phyloP scores from a whole-genome alignment of 495 filamentous ascomycete species.

The Oidiodendron maius region DNA sequence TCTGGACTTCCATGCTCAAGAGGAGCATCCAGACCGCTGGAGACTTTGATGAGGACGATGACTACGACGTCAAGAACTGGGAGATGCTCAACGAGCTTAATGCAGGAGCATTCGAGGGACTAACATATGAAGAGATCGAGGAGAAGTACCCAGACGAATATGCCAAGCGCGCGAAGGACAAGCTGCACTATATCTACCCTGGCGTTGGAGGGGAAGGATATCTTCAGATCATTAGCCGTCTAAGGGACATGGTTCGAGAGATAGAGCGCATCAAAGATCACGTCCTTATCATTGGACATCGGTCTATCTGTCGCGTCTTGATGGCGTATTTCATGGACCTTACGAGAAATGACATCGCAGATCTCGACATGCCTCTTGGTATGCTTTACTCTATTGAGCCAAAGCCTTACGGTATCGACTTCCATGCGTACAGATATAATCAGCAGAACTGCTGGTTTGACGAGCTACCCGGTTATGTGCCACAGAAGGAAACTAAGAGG shows the following conservation, averaged over 20 bases:
- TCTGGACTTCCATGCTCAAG: slow-evolving; percentile 96
- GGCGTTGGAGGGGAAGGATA: slow-evolving; percentile 95
- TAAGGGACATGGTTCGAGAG: slow-evolving; percentile 93
- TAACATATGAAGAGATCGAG: slow-evolving; percentile 89
- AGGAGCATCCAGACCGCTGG: slow-evolving; percentile 78
- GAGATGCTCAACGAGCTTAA: slow-evolving; percentile 97
- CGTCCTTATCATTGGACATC: slow-evolving; percentile 83
- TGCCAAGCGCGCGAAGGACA: slow-evolving; percentile 64
- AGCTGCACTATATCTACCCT: slow-evolving; percentile 90
- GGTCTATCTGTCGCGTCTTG: slow-evolving; percentile 83
- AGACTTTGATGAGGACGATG: slow-evolving; percentile 86
- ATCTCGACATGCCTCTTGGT: slow-evolving; percentile 86
- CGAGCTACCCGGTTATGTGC: slow-evolving; percentile 68
- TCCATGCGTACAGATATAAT: slow-evolving; percentile 90
- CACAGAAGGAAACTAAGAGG: slow-evolving; percentile 26
- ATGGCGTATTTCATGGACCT: slow-evolving; percentile 95
- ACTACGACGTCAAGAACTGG: slow-evolving; percentile 96
- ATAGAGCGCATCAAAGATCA: slow-evolving; percentile 96
- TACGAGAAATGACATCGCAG: slow-evolving; percentile 81
- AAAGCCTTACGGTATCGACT: slow-evolving; percentile 96
- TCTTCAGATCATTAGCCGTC: slow-evolving; percentile 90
- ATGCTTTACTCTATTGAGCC: slow-evolving; percentile 91
- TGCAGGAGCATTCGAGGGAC: slow-evolving; percentile 83
- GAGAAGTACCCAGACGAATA: slow-evolving; percentile 71
- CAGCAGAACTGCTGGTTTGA: slow-evolving; percentile 71